Percentiles rank a stretch among this genome's conserved stretches.
phyloP scores from a whole-genome alignment of 2,329 filamentous ascomycete species.

The Blastomyces percursus region DNA sequence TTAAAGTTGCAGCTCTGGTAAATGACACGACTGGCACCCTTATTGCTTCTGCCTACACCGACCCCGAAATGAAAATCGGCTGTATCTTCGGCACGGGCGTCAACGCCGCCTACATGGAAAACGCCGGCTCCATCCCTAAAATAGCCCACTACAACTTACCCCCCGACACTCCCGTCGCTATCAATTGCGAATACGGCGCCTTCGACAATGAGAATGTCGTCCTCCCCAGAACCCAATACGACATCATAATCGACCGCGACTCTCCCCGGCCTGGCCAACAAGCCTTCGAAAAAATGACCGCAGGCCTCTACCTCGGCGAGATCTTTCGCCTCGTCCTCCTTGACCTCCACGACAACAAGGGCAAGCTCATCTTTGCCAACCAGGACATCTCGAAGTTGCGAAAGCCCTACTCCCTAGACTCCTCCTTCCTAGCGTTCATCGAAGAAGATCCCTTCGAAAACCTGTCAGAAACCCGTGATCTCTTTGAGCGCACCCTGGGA shows the following conservation, averaged over 20 bases:
- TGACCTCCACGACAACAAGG: constrained; percentile 70
- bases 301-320: constrained; percentile 86
- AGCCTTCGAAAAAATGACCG: constrained; percentile 96
- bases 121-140: constrained; percentile 84
- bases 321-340: constrained; percentile 82
- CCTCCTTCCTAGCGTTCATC: constrained; percentile 84
- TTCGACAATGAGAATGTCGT: constrained; percentile 92
- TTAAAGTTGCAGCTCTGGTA: constrained; percentile 85
- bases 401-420: constrained; percentile 80
- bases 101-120: constrained; percentile 97
- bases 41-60: constrained; percentile 95
- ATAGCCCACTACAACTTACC: constrained; percentile 83
- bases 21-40: constrained; percentile 97
- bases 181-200: constrained; percentile 96
- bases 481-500: constrained; percentile 65
- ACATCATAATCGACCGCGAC: constrained; percentile 76
- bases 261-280: constrained; percentile 90
- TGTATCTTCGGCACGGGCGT: constrained; percentile 98
- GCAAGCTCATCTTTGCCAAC: constrained; percentile 64
- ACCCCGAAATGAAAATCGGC: constrained; percentile 81
- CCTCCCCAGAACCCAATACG: constrained; percentile 74
- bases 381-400: constrained; percentile 73
- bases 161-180: constrained; percentile 73
- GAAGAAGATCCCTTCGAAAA: constrained; percentile 97
- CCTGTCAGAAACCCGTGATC: constrained; percentile 72